Base-by-base conservation (phyloP, 2,329 filamentous ascomycete species). In the Talaromyces albobiverticillius region DNA sequence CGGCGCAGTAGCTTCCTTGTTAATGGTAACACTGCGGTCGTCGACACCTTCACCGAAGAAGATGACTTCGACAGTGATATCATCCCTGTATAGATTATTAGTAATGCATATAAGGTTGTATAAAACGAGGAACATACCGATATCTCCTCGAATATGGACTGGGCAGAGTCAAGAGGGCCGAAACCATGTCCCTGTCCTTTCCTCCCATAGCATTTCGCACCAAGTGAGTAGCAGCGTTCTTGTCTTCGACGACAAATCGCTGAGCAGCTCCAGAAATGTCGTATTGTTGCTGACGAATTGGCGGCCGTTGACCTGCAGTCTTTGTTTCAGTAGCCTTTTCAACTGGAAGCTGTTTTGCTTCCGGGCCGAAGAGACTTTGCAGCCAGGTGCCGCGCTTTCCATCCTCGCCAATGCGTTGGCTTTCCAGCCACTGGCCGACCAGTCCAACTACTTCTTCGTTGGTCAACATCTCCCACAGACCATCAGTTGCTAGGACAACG, bases 381-480 rank as follows among this genome's bases (percentile, higher is more conserved):
- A 94, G 77, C 79, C 89, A 90, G 2, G 87, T 86, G 47, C n/a
- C n/a, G n/a, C 76, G 75, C 56, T 65, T 69, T 3, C 72, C 68
- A 47, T 69, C 73, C 64, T 66, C 49, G 57, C 68, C 59, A 60
- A 71, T 59, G 50, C 70, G 59, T 62, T 96, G 88, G 20, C 83
- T 84, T 70, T 99, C 94, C 46, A 99, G 84, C 94, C 94, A 99
- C 71, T 95, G 90, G 14, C 93, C 95, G 4, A 99, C 94, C 2
- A 99, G 83, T 0, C 94, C 94, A 48, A 99, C 89, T 1, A 96
- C 94, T 76, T 99, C 94, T 68, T 99, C 94, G 65, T 97, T 99
- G 46, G 90, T 96, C 58, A 99, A 80, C 94, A 97, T 97, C 74
- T 99, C 94, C 94, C 94, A 99, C 1, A 99, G 80, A 3, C 94